phyloP scores from a whole-genome alignment of 306 rosid species.

The Erythrophleum fordii region DNA sequence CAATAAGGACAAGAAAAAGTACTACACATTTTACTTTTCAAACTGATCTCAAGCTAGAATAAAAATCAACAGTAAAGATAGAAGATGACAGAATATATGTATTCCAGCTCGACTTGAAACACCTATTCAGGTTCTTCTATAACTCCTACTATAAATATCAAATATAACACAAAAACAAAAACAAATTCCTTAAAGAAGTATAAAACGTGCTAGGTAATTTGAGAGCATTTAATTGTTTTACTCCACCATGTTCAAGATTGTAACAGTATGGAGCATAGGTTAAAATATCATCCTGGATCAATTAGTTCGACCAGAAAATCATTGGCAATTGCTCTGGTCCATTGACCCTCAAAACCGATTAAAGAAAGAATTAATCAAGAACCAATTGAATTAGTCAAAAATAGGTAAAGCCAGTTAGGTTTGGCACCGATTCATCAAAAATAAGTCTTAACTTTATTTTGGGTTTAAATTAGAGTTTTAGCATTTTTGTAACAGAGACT shows the following conservation, averaged over 20 bases:
- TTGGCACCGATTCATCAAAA: background rate
- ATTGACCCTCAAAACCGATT: background rate
- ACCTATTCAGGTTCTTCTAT: constrained; percentile 3
- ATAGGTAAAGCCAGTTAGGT: background rate
- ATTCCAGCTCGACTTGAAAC: constrained; percentile 33
- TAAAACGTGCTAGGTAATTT: background rate
- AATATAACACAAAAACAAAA: constrained; percentile 29
- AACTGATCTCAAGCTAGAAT: constrained; percentile 34
- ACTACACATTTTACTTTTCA: constrained; percentile 9
- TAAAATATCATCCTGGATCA: background rate
- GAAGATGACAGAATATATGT: background rate
- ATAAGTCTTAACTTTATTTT: background rate
- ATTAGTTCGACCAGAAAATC: no score
- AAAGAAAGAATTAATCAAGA: background rate
- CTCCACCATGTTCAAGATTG: constrained; percentile 21
- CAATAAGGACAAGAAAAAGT: constrained; percentile 19
- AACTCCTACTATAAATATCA: constrained; percentile 35
- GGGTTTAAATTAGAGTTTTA: background rate
- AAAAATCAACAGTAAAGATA: constrained; percentile 24
- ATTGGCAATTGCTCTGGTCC: no score
- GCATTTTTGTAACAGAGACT: background rate
- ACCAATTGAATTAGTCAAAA: background rate
- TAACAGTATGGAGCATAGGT: background rate
- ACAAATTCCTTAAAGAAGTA: background rate
- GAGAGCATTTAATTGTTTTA: background rate